Conservation (phyloP, 2,329 filamentous ascomycete species). For the Lasiodiplodia citricola region DNA sequence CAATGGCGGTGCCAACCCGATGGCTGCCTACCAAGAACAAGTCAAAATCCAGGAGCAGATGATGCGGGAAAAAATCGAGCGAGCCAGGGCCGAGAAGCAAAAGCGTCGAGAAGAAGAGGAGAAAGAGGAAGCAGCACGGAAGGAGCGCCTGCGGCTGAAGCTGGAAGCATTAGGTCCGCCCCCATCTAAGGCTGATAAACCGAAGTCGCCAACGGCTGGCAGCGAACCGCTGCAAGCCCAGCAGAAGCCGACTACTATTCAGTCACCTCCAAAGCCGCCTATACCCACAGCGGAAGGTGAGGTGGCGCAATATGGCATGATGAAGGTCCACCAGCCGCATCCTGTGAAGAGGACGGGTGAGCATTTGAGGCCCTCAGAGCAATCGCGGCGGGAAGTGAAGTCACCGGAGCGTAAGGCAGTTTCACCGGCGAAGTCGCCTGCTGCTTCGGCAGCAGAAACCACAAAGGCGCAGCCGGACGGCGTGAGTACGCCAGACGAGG, state of each 20-base stretch:
- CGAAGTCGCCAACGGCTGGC: constrained; percentile 2
- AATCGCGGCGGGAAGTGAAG: constrained; percentile 9
- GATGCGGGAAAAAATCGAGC: constrained; percentile 73
- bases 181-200: constrained; percentile 39
- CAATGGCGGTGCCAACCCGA: constrained; percentile 40
- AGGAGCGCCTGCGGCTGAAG: constrained; percentile 74
- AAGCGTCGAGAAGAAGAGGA: constrained; percentile 67
- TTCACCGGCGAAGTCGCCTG: constrained; percentile 13
- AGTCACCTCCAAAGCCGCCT: constrained; percentile 59
- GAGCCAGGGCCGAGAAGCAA: constrained; percentile 71
- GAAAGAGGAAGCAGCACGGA: constrained; percentile 72
- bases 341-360: constrained; percentile 47
- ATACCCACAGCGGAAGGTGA: constrained; percentile 62
- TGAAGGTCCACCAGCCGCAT: constrained; percentile 65
- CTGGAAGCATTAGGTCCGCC: constrained; percentile 71
- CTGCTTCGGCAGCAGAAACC: background rate
- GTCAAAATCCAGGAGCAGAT: constrained; percentile 69
- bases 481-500: constrained; percentile 52
- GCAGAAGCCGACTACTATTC: constrained; percentile 41
- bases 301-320: constrained; percentile 66
- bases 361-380: constrained; percentile 11
- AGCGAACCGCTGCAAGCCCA: constrained; percentile 37
- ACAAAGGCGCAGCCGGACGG: constrained; percentile 6
- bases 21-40: constrained; percentile 62
- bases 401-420: constrained; percentile 20